Base-by-base conservation (phyloP, 176 grass and related monocot genomes). In the Elaeis guineensis region DNA sequence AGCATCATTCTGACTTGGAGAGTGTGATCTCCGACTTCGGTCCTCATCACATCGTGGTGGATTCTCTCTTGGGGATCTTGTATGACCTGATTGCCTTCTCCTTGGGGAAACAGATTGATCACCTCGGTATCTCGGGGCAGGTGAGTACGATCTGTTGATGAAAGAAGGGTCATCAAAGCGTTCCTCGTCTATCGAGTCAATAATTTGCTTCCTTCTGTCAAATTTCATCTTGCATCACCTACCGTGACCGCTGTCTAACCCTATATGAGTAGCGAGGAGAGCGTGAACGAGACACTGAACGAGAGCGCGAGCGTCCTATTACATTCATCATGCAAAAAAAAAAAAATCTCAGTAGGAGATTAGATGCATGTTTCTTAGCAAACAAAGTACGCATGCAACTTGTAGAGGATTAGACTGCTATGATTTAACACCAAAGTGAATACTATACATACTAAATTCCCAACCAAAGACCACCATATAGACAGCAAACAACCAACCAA, bases 301-400 rank as follows among this genome's bases (percentile, higher is more conserved):
- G 86, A 21, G 91, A 88, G 44, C 81, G 83, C 5, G 93, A 97
- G 21, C 93, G 71, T 56, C 81, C 93, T 98, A 69, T 49, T 72
- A 55, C 19, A 54, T 73, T 49, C 4, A 29, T 24, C 48, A 30
- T 8, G 25, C 56, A 17, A 51, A 53, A 30, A 52, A 1, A 77
- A 21, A 76, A 19, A 67, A 0, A 19, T 21, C 54, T 12, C 17
- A 23, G 39, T 16, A n/a, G n/a, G 17, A 39, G 16, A 26, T 16
- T 5, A 63, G 20, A 12, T 49, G 49, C 14, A 11, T 4, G 28
- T 30, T 30, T 9, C 35, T 12, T 44, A 44, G 1, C 8, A 44
- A 44, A 44, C 35, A 44, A 2, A 44, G 35, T 12, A 12, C 14
- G 35, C 8, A 30, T 30, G 5, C 5, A 1, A 30, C 28, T 30